Evolutionary conservation across 1,139 yeast species (phyloP).

Genomic region (Taphrina wiesneri): DNA sequence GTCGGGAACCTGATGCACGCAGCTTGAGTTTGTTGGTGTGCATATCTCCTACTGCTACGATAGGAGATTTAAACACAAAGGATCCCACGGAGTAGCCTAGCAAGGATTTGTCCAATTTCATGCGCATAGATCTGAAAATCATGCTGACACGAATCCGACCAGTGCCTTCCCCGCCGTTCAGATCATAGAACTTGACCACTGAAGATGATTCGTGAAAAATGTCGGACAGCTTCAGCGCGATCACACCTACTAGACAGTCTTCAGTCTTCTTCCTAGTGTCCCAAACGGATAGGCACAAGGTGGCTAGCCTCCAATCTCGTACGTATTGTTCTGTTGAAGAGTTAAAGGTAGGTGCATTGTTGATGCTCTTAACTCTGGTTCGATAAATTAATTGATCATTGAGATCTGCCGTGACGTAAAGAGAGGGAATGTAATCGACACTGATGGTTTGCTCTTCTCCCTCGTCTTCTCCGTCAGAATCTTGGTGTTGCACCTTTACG

Average conservation of each 20-base stretch:
- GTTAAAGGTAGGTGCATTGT: conserved; percentile 26
- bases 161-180: conserved; percentile 26
- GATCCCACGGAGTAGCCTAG: conserved; percentile 24
- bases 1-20: conserved; percentile 19
- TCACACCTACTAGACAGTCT: conserved; percentile 26
- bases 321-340: conserved; percentile 25
- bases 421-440: conserved; percentile 27
- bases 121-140: conserved; percentile 27
- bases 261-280: conserved; percentile 27
- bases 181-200: conserved; percentile 26
- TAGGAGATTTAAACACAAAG: conserved; percentile 25
- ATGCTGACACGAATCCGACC: conserved; percentile 25
- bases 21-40: conserved; percentile 22
- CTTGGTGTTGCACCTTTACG: conserved; percentile 26
- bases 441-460: conserved; percentile 23
- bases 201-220: conserved; percentile 22
- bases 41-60: conserved; percentile 19
- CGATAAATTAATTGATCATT: conserved; percentile 26
- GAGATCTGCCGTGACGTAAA: conserved; percentile 29
- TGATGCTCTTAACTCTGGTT: conserved; percentile 27
- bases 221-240: conserved; percentile 25
- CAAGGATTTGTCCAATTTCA: conserved; percentile 26
- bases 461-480: conserved; percentile 30
- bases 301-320: conserved; percentile 31
- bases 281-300: conserved; percentile 20